Base-by-base conservation (phyloP, 2,329 filamentous ascomycete species). In the Claviceps sorghi region DNA sequence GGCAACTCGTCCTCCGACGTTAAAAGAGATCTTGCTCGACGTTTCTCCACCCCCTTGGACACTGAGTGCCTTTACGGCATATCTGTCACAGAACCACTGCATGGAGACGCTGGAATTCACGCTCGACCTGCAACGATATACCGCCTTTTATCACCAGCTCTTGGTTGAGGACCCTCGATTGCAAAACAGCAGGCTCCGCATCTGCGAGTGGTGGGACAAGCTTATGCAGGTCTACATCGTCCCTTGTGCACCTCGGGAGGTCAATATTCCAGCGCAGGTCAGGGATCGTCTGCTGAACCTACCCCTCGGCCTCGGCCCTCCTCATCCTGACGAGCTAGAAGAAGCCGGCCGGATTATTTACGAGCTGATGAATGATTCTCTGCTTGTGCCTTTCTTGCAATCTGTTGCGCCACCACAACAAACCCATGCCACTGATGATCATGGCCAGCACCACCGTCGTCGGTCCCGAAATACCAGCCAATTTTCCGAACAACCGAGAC, bases 331-430 rank as follows among this genome's bases (percentile, higher is more conserved):
- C 42, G 79, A 82, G 52, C 74, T 98, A 17, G 85, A 94, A 55
- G 79, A 86, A 49, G 89, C 93, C 21, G 86, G 95, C 26, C 78
- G 79, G 56, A 94, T 95, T 55, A 87, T 96, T 42, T 90, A 91
- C 66, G 93, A 97, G 60, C 74, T 98, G 52, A 97, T 98, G 90
- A 94, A 95, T 61, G 93, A 97, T 65, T 96, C 90, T 3, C 87
- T 97, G 0, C 75, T 97, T 50, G 83, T 95, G 0, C 90, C 91
- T 0, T 98, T 97, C 64, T 76, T 97, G 51, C 91, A 95, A 56
- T 78, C 77, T 0, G 69, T 78, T n/a, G 61, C 69, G 5, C 62
- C 70, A 1, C 58, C 59, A 50, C 67, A 65, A 51, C 60, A 66
- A 1, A 69, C 72, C 13, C 59, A 61, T 17, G 9, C 4, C 57